phyloP scores from a whole-genome alignment of 305 asterid genomes.

The Fraxinus floribunda region DNA sequence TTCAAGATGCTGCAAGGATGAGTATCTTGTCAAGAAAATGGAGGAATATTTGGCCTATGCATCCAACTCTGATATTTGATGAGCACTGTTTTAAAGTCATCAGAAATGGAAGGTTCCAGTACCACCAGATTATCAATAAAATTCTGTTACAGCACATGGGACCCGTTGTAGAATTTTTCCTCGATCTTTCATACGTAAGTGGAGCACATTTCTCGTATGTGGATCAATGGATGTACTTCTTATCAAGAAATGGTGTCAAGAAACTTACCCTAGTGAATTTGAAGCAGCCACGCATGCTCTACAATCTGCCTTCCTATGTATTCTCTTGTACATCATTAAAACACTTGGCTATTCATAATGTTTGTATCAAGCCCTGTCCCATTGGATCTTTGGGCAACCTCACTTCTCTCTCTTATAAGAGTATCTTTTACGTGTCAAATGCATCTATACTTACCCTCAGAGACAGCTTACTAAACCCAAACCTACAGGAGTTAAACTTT shows the following conservation, averaged over 20 bases:
- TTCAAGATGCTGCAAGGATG: not conserved
- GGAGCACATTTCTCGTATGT: not conserved
- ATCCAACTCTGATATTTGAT: not conserved
- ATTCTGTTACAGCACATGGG: slow-evolving; percentile 18
- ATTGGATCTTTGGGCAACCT: not conserved
- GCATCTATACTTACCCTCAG: not conserved
- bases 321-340: slow-evolving; percentile 7
- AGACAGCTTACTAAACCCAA: not conserved
- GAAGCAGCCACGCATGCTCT: not conserved
- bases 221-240: slow-evolving; percentile 15
- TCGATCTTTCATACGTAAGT: not conserved
- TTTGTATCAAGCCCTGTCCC: not conserved
- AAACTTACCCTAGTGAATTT: slow-evolving; percentile 1
- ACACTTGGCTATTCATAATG: not conserved
- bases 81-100: not conserved
- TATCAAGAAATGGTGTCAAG: slow-evolving; percentile 2
- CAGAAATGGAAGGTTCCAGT: not conserved
- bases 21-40: slow-evolving; percentile 19
- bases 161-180: not conserved
- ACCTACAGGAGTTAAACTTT: not conserved
- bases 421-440: not conserved
- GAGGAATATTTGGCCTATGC: not conserved
- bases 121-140: not conserved
- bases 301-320: not conserved
- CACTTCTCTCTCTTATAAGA: not conserved